phyloP scores from a whole-genome alignment of 257 asterid species.

The Pogostemon cablin region DNA sequence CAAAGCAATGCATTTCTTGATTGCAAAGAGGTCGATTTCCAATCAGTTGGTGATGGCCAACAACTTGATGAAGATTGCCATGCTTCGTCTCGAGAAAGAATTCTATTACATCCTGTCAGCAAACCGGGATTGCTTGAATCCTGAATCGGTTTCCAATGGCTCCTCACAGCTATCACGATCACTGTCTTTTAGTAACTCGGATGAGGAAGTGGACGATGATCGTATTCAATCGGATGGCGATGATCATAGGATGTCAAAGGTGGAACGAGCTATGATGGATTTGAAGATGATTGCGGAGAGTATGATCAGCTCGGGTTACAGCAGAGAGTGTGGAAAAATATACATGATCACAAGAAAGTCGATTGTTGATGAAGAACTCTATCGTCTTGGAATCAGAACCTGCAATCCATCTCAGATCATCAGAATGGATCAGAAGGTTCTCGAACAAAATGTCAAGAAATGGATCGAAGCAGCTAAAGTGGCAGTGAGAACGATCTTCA shows the following conservation, averaged over 20 bases:
- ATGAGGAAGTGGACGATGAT: constrained; percentile 41
- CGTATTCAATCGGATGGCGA: constrained; percentile 26
- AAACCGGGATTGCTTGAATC: constrained; percentile 48
- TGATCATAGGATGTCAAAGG: constrained; percentile 30
- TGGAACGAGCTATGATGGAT: constrained; percentile 54
- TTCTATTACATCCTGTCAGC: constrained; percentile 55
- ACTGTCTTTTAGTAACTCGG: constrained; percentile 40
- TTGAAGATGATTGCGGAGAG: constrained; percentile 60
- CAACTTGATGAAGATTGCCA: constrained; percentile 60
- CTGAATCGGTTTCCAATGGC: constrained; percentile 54
- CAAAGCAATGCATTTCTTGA: constrained; percentile 60
- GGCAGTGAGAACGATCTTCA: constrained; percentile 53
- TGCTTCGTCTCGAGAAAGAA: constrained; percentile 63
- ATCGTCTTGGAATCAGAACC: constrained; percentile 50
- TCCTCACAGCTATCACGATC: constrained; percentile 46
- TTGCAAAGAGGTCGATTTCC: constrained; percentile 42
- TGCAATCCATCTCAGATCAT: constrained; percentile 44
- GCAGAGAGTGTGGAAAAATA: constrained; percentile 58
- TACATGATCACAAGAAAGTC: constrained; percentile 57
- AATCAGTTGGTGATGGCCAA: constrained; percentile 52
- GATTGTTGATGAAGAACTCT: constrained; percentile 55
- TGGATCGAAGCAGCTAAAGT: constrained; percentile 55
- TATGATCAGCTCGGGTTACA: constrained; percentile 67
- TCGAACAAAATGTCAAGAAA: constrained; percentile 43
- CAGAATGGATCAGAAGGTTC: constrained; percentile 41